Base-by-base conservation (phyloP, 2,329 filamentous ascomycete species). In the Aspergillus spinulosporus region DNA sequence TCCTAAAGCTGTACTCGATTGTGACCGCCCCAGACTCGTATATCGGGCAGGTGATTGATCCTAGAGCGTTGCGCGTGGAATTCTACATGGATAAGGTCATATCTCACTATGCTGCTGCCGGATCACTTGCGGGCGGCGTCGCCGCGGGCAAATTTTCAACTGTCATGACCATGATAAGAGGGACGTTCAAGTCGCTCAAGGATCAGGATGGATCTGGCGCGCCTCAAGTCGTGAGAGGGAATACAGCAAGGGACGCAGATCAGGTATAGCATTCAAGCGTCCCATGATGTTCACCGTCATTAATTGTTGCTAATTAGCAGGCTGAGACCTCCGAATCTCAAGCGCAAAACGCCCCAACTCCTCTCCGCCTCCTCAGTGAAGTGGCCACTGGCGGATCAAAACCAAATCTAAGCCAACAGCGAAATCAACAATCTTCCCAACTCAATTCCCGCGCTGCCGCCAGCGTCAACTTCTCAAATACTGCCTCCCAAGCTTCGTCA, bases 1-100 rank as follows among this genome's bases (percentile, higher is more conserved):
- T 91, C 37, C 87, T 90, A 68, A 91, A 90, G 71, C 82, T 92
- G 59, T 88, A 87, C 72, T 86, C 88, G 49, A 84, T 86, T 6
- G 84, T 87, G 3, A 82, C 83, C 1, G 80, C 82, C 11, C 82
- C 86, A 0, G 81, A 82, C 40, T 87, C 84, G 12, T 85, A 87
- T 62, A 80, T 92, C 1, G 85, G 85, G n/a, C 82, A 83, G 58
- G 82, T 92, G 14, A 86, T 93, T 60, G 80, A 85, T 62, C 84
- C 84, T 60, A 82, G 87, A 53, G 81, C 86, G 61, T 82, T 93
- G 74, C 85, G 86, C 58, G 76, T 82, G 12, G 81, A 85, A 61
- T 77, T 83, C 52, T 88, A 90, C 67, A 78, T 95, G 2, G 86
- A 90, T 60, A 80, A 79, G n/a, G 77, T 92, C 15, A 82, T 90